Base-by-base conservation (phyloP, 2,329 filamentous ascomycete genomes). In the Paraconiothyrium brasiliense region DNA sequence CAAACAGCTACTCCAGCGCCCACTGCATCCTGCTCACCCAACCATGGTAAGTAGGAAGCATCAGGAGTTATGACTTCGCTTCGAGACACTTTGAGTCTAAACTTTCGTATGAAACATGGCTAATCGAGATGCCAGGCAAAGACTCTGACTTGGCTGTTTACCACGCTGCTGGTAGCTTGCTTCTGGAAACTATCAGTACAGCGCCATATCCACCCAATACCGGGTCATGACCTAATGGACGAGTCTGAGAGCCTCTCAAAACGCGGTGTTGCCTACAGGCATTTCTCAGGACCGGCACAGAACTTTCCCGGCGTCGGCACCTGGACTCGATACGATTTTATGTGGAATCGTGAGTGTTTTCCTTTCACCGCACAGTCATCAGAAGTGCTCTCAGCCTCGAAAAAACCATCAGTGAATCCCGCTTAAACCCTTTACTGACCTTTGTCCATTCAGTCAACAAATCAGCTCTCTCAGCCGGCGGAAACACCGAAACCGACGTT, bases 301-400 rank as follows among this genome's bases (percentile, higher is more conserved):
- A 63, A 63, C 46, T 67, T 65, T 47, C 65, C 65, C 6, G 8
- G 39, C 22, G 61, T 63, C 9, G 47, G 27, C 35, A 46, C 22
- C 10, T 65, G 63, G 62, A 43, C 54, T 22, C 14, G 14, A 16
- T 67, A 58, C 34, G 60, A 65, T 9, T 56, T 59, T 32, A 51
- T 67, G 55, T 67, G 58, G 43, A 60, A 58, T 24, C 49, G 52
- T 54, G 22, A 54, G 50, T 32, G 30, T 8, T 2, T 44, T 37
- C 9, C n/a, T 24, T 32, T n/a, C 27, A 30, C 4, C 1, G 4
- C 6, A 30, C 27, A 30, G 6, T 6, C 27, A 30, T 2, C 27
- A 4, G 27, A 4, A 30, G 27, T 30, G 27, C 27, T 2, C 6
- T 30, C 6, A 30, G 27, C 27, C 27, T 30, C 6, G 27, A 30